Evolutionary conservation across 257 asterid species (phyloP).

Genomic region (Solanum arcanum): DNA sequence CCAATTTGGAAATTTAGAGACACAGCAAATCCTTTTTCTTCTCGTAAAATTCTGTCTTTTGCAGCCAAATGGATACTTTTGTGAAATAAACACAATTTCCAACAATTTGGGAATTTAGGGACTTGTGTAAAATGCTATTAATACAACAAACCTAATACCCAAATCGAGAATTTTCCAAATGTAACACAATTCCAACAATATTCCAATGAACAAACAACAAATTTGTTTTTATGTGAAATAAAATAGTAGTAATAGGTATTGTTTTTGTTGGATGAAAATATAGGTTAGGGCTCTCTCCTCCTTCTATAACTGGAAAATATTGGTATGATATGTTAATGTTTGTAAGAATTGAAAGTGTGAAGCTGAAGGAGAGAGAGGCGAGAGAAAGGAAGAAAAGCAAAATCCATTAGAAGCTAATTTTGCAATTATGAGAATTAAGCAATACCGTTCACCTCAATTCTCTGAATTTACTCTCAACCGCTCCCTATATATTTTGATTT

Average conservation of each 20-base stretch:
- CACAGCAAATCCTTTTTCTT: neutral
- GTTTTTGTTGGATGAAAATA: neutral
- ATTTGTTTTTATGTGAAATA: neutral
- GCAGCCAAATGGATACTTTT: neutral
- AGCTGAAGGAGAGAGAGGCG: neutral
- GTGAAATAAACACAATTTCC: neutral
- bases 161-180: neutral
- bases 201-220: neutral
- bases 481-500: neutral
- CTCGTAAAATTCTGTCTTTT: neutral
- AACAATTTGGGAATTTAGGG: neutral
- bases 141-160: neutral
- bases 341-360: neutral
- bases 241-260: neutral
- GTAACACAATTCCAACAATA: neutral
- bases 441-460: neutral
- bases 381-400: neutral
- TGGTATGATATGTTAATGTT: neutral
- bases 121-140: neutral
- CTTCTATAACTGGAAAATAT: neutral
- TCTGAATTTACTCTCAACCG: neutral
- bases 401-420: neutral
- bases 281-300: neutral
- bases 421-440: neutral
- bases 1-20: neutral